Evolutionary conservation across 257 asterid species (phyloP).

Genomic region (Solanum lycopersicoides): DNA sequence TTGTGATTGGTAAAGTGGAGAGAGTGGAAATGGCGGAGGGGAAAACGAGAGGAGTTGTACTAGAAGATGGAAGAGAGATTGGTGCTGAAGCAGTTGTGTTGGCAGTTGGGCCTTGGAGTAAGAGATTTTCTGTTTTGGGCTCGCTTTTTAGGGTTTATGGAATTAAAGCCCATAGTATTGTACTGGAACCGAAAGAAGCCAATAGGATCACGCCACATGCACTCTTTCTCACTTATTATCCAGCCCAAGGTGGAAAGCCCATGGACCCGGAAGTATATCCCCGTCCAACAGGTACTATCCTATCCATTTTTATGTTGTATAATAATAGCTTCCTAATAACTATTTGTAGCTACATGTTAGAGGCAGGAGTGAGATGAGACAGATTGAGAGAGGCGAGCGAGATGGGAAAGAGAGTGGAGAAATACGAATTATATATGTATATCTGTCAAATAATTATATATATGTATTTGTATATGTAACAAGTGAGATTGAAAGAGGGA

Average conservation of each 20-base stretch:
- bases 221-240: slow-evolving; percentile 48
- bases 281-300: slow-evolving; percentile 67
- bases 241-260: slow-evolving; percentile 55
- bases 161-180: slow-evolving; percentile 75
- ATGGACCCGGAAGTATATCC: slow-evolving; percentile 89
- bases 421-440: too few species aligned
- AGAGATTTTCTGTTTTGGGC: slow-evolving; percentile 32
- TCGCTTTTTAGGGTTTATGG: slow-evolving; percentile 51
- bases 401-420: too few species aligned
- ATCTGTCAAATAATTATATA: too few species aligned
- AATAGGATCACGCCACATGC: slow-evolving; percentile 50
- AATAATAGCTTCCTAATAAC: too few species aligned
- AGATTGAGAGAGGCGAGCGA: too few species aligned
- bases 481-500: too few species aligned
- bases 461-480: too few species aligned
- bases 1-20: slow-evolving; percentile 60
- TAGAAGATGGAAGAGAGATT: slow-evolving; percentile 51
- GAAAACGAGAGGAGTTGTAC: slow-evolving; percentile 43
- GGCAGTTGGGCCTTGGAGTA: slow-evolving; percentile 94
- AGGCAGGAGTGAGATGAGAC: too few species aligned
- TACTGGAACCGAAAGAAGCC: slow-evolving; percentile 50
- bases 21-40: slow-evolving; percentile 48
- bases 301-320: too few species aligned
- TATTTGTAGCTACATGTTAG: too few species aligned
- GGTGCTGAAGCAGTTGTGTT: slow-evolving; percentile 61